A percentile compares a stretch with the other conserved stretches of the same genome.
Evolutionary conservation across 2,329 filamentous ascomycete genomes (phyloP).

Genomic region (Arthrobotrys conoides): DNA sequence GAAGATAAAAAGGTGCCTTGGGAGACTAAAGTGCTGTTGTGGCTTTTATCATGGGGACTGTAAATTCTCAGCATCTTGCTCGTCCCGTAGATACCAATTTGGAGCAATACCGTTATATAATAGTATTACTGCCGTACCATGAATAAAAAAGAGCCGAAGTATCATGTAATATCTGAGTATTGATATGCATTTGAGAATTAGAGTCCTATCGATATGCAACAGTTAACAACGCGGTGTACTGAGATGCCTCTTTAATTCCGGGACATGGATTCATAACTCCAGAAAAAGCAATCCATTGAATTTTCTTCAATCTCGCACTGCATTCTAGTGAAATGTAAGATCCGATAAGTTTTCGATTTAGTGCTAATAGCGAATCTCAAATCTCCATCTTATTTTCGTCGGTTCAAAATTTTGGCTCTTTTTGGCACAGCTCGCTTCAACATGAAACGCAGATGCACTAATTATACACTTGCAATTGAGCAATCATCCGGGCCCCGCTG

Average conservation of each 20-base stretch:
- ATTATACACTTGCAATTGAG: neutral
- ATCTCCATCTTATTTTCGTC: neutral
- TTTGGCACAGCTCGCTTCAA: neutral
- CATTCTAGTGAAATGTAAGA: too few relatives aligned
- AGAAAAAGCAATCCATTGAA: neutral
- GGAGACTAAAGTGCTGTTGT: constrained; percentile 73
- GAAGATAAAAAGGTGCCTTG: constrained; percentile 87
- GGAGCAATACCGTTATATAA: neutral
- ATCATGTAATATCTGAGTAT: too few relatives aligned
- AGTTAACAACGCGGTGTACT: too few relatives aligned
- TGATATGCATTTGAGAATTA: too few relatives aligned
- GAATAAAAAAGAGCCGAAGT: neutral
- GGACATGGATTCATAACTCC: too few relatives aligned
- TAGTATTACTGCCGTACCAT: neutral
- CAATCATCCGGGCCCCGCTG: neutral
- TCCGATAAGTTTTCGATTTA: neutral
- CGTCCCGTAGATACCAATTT: constrained; percentile 1
- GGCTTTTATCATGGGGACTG: constrained; percentile 60
- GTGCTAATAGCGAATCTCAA: neutral
- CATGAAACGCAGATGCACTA: neutral
- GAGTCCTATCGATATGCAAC: too few relatives aligned
- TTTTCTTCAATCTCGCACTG: neutral
- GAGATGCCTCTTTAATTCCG: too few relatives aligned
- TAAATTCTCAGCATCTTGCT: constrained; percentile 6
- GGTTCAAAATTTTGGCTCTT: neutral